Conservation (phyloP, 2,329 filamentous ascomycete genomes). For the Ascochyta lentis region DNA sequence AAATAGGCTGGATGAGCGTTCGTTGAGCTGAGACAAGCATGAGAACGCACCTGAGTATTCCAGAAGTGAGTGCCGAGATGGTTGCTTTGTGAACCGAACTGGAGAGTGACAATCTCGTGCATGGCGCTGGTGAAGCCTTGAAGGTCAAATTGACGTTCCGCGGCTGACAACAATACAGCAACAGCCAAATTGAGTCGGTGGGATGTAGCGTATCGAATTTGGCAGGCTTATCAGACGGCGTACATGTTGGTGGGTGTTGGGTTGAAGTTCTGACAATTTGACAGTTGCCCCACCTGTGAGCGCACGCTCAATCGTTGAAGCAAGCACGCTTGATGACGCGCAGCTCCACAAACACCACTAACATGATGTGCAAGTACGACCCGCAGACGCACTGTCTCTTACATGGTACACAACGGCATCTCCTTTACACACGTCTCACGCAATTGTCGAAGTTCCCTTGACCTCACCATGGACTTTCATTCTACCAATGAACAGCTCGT, state of each 20-base stretch:
- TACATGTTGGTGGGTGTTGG: not conserved
- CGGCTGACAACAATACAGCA: not conserved
- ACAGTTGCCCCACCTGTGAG: slow-evolving; percentile 13
- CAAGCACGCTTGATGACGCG: slow-evolving; percentile 12
- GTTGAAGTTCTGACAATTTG: slow-evolving; percentile 14
- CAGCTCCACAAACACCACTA: slow-evolving; percentile 1
- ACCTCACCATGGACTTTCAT: not conserved
- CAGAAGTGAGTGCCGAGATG: slow-evolving; percentile 96
- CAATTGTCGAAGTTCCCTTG: not conserved
- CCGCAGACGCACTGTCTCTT: not conserved
- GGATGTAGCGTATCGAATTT: not conserved
- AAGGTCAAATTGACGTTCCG: not conserved
- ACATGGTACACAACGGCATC: not conserved
- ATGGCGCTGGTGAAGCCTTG: slow-evolving; percentile 56
- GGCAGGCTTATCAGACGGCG: not conserved
- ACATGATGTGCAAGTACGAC: not conserved
- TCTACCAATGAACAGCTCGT: not conserved
- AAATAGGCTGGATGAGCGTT: not conserved
- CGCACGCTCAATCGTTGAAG: slow-evolving; percentile 2
- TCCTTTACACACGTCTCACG: not conserved
- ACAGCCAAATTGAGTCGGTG: not conserved
- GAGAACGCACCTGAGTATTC: slow-evolving; percentile 77
- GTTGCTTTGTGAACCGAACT: slow-evolving; percentile 92
- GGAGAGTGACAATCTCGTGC: slow-evolving; percentile 94
- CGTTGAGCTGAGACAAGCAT: not conserved